phyloP scores from a whole-genome alignment of 768 basidiomycete genomes.

The Daedaleopsis sinensis region DNA sequence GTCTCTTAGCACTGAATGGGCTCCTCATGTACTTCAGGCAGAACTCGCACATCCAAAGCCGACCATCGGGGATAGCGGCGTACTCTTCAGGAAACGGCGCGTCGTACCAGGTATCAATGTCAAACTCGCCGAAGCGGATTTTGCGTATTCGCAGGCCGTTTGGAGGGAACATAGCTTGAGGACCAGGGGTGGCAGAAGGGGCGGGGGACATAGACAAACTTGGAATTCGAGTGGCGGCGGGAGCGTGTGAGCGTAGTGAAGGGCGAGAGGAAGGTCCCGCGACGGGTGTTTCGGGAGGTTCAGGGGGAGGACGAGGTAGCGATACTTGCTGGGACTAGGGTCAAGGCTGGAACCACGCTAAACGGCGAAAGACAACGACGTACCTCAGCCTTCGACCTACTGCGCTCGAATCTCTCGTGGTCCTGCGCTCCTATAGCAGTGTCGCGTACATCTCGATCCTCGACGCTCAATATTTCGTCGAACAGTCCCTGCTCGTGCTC shows the following conservation, averaged over 20 bases:
- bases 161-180: constrained; percentile 46
- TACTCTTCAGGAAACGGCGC: constrained; percentile 99
- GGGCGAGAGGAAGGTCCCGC: constrained; percentile 64
- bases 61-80: constrained; percentile 86
- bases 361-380: constrained; percentile 24
- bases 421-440: constrained; percentile 66
- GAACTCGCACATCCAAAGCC: constrained; percentile 96
- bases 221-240: constrained; percentile 36
- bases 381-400: constrained; percentile 76
- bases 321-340: constrained; percentile 23
- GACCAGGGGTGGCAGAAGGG: constrained; percentile 41
- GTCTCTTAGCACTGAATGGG: constrained; percentile 80
- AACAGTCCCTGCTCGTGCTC: constrained; percentile 69
- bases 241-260: constrained; percentile 54
- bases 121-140: constrained; percentile 88
- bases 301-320: constrained; percentile 43
- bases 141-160: constrained; percentile 72
- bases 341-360: background rate
- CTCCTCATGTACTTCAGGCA: constrained; percentile 99
- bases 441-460: constrained; percentile 73
- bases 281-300: constrained; percentile 40
- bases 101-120: constrained; percentile 98
- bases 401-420: constrained; percentile 72
- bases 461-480: constrained; percentile 73
- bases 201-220: constrained; percentile 44